Base-by-base conservation (phyloP, 129 eudicot genomes). In the Heracleum sosnowskyi region DNA sequence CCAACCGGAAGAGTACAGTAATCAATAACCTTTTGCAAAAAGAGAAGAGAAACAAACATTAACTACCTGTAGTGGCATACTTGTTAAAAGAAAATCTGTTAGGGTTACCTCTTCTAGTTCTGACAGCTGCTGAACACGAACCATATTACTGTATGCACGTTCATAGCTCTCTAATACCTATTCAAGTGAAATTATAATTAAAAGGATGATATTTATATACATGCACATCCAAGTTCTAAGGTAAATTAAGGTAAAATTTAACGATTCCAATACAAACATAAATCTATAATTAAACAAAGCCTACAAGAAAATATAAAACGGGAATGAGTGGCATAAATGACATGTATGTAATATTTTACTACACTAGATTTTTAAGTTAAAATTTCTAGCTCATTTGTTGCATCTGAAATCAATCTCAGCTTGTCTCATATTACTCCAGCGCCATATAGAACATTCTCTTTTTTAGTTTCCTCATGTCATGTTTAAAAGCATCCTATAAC, bases 111-210 rank as follows among this genome's bases (percentile, higher is more conserved):
- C 99, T 77, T 96, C 99, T 44, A 96, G 85, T 81, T 96, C 99
- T 39, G 99, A 96, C 79, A 96, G 79, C 81, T 96, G 99, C 82
- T 96, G 99, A 85, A 92, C 92, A 64, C 97, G 96, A 82, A 96
- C 97, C 97, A 96, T 96, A 77, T 92, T 96, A 84, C 87, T 96
- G 86, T 96, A 96, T 24, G 97, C 97, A 77, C 99, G 97, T 51
- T 96, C 99, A 80, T 96, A 96, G 92, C 99, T 96, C 87, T 96
- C 99, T 79, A 96, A 89, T 76, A 96, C 99, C 99, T 95, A 85
- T 76, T 47, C 51, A 62, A 28, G 47, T 22, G 78, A 49, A 78
- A 74, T 40, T 46, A 26, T 11, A 40, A 73, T 73, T 73, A 4
- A 15, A 73, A 31, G 26, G 18, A 73, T 73, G 49, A 8, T 72